These are phyloP conservation scores for Herpetomonas tarakana DNA, from an alignment of 208 protist species.

Conservation along the genomic window DNA sequence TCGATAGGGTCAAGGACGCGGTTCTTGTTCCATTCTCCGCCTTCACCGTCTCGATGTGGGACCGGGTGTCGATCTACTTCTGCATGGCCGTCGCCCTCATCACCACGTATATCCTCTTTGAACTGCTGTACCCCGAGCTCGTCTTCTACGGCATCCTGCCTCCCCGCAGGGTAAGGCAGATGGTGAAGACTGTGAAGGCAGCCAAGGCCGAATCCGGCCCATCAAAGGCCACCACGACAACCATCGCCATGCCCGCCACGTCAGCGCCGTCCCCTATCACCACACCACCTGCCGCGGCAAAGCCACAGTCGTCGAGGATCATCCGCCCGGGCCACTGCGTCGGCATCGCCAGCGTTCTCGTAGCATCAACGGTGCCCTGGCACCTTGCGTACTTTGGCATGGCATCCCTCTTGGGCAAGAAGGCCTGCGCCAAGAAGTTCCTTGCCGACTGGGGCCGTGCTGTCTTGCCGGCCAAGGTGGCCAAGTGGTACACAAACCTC, in stretches of 20 bases:
- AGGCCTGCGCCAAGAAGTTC: background rate
- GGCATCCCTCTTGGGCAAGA: background rate
- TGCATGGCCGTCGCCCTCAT: background rate
- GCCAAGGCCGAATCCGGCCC: too few relatives aligned
- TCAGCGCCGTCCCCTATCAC: background rate
- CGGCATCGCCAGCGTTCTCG: background rate
- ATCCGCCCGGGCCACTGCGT: background rate
- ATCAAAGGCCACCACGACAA: background rate
- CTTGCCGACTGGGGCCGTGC: background rate
- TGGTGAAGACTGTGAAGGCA: background rate
- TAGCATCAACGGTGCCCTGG: background rate
- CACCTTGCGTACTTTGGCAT: background rate
- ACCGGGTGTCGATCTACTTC: background rate
- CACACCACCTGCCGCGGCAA: too few relatives aligned
- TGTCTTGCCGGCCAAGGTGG: background rate
- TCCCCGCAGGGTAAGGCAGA: background rate
- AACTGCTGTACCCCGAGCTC: background rate
- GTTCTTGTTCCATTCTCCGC: background rate
- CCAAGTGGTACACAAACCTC: background rate
- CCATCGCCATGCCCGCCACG: background rate
- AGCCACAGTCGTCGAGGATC: background rate
- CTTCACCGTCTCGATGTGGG: background rate
- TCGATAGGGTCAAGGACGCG: background rate
- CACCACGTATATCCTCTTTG: background rate
- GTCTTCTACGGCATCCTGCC: background rate